Evolutionary conservation across 345 rosid genomes (phyloP).

Genomic region (Cardamine occulta): DNA sequence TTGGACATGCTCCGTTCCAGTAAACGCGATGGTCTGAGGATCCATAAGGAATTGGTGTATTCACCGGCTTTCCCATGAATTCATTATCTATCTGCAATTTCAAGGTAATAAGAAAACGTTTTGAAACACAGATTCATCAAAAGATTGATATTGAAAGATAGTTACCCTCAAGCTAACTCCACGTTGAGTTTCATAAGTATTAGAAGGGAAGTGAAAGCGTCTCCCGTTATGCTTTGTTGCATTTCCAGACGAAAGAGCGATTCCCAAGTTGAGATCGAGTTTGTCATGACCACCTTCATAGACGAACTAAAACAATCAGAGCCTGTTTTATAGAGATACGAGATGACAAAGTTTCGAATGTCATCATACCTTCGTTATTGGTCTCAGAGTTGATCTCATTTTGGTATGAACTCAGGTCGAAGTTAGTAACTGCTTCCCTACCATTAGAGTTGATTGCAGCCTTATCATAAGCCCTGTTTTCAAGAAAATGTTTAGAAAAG

Average conservation of each 20-base stretch:
- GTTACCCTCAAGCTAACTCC: conserved; percentile 42
- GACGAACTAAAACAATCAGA: not conserved
- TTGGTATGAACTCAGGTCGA: conserved; percentile 72
- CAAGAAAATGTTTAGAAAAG: conserved; percentile 59
- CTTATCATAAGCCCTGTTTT: conserved; percentile 95
- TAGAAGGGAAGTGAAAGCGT: conserved; percentile 34
- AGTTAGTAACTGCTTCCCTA: conserved; percentile 93
- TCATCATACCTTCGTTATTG: conserved; percentile 55
- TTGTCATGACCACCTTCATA: conserved; percentile 37
- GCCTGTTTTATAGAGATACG: conserved; percentile 2
- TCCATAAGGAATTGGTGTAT: conserved; percentile 38
- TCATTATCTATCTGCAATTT: conserved; percentile 37
- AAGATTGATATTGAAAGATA: conserved; percentile 7
- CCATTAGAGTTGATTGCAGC: conserved; percentile 91
- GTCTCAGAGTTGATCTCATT: conserved; percentile 58
- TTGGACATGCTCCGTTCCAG: conserved; percentile 42
- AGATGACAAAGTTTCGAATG: not conserved
- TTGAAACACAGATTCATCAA: not conserved
- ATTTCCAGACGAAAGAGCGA: conserved; percentile 37
- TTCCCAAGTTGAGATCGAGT: conserved; percentile 46
- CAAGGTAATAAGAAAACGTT: not conserved
- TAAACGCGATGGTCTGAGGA: conserved; percentile 34
- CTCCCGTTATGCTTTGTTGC: conserved; percentile 36
- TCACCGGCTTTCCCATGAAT: conserved; percentile 39
- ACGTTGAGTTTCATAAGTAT: conserved; percentile 30